Evolutionary conservation across 495 filamentous ascomycete species (phyloP).

Genomic region (Penicillium canariense): DNA sequence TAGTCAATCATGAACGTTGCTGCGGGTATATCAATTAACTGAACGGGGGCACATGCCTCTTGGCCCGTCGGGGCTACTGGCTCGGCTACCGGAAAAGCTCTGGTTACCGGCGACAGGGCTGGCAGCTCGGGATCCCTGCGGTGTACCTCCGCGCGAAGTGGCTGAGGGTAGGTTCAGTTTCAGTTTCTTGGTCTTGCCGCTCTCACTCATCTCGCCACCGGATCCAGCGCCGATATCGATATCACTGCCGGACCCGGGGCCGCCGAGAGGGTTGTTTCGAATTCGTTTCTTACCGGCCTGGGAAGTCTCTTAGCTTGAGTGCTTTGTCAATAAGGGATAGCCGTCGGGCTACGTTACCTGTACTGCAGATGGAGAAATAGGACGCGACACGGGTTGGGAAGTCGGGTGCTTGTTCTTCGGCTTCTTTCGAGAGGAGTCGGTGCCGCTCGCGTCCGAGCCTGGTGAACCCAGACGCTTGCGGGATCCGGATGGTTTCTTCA

Average conservation of each 20-base stretch:
- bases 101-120: slow-evolving; percentile 44
- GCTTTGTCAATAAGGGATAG: not conserved
- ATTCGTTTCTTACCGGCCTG: slow-evolving; percentile 49
- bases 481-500: slow-evolving; percentile 57
- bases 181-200: slow-evolving; percentile 65
- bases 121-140: slow-evolving; percentile 52
- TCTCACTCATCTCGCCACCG: slow-evolving; percentile 68
- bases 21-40: not conserved
- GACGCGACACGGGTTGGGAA: slow-evolving; percentile 57
- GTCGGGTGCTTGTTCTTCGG: slow-evolving; percentile 65
- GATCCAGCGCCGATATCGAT: slow-evolving; percentile 70
- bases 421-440: slow-evolving; percentile 87
- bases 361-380: slow-evolving; percentile 46
- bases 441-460: slow-evolving; percentile 84
- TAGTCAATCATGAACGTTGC: not conserved
- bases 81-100: slow-evolving; percentile 36
- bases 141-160: slow-evolving; percentile 52
- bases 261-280: slow-evolving; percentile 37
- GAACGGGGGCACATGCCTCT: slow-evolving; percentile 26
- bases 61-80: slow-evolving; percentile 38
- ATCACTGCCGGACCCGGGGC: slow-evolving; percentile 71
- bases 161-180: slow-evolving; percentile 54
- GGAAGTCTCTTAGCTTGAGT: slow-evolving; percentile 11
- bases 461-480: slow-evolving; percentile 88
- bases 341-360: slow-evolving; percentile 27